phyloP scores from a whole-genome alignment of 106 monocot species.

The Ottelia alismoides region DNA sequence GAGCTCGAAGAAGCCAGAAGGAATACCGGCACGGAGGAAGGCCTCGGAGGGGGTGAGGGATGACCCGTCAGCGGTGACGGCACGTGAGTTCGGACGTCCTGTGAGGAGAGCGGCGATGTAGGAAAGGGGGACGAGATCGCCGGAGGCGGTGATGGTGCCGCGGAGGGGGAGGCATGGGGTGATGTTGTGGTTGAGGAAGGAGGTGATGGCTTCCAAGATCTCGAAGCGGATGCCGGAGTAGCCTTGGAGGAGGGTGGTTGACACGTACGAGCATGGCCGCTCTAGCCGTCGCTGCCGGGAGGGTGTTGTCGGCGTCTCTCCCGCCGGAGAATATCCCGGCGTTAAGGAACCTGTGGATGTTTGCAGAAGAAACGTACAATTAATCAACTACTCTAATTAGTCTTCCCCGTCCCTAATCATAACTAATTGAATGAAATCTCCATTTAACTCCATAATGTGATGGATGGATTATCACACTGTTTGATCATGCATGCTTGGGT shows the following conservation, averaged over 20 bases:
- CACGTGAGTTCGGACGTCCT: constrained; percentile 69
- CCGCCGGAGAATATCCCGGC: constrained; percentile 33
- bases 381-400: too few species aligned
- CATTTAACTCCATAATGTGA: too few species aligned
- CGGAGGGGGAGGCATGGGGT: constrained; percentile 64
- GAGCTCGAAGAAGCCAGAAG: constrained; percentile 70
- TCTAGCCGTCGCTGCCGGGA: constrained; percentile 16
- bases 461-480: too few species aligned
- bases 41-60: constrained; percentile 51
- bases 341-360: constrained; percentile 55
- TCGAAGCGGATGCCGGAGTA: constrained; percentile 75
- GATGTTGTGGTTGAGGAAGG: constrained; percentile 42
- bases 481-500: too few species aligned
- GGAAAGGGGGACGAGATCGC: constrained; percentile 89
- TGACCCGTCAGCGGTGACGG: constrained; percentile 32
- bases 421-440: too few species aligned
- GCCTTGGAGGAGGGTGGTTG: constrained; percentile 67
- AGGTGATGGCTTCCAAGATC: constrained; percentile 58
- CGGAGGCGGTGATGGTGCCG: constrained; percentile 84
- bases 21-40: constrained; percentile 53
- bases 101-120: constrained; percentile 91
- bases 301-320: constrained; percentile 5
- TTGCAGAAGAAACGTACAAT: too few species aligned
- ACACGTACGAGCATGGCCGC: constrained; percentile 70
- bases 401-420: too few species aligned